Conservation (phyloP, 352 stramenopile genomes). For the Thraustochytrium striatum region DNA sequence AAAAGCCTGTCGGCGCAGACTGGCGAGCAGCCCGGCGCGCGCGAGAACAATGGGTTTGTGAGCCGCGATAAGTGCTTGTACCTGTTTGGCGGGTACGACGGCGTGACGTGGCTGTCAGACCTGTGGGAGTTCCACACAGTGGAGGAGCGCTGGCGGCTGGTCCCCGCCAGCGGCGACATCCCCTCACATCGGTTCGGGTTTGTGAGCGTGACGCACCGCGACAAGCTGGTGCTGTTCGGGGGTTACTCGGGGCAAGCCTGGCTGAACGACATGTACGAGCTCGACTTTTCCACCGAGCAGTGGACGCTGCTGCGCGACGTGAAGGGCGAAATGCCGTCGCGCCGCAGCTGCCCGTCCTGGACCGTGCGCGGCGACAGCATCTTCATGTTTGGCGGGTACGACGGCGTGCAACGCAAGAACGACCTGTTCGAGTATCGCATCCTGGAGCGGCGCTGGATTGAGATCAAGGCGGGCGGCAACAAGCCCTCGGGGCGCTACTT, state of each 20-base stretch:
- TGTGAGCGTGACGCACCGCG: constrained; percentile 42
- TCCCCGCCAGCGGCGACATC: background rate
- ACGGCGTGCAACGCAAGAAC: constrained; percentile 66
- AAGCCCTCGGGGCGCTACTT: constrained; percentile 66
- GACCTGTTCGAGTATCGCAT: constrained; percentile 66
- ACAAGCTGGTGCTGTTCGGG: constrained; percentile 67
- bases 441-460: constrained; percentile 24
- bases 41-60: constrained; percentile 52
- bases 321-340: constrained; percentile 56
- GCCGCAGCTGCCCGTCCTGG: constrained; percentile 66
- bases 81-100: constrained; percentile 53
- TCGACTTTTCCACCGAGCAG: constrained; percentile 61
- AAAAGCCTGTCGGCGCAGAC: background rate
- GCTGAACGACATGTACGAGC: constrained; percentile 70
- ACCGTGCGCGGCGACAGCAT: constrained; percentile 47
- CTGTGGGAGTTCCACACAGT: constrained; percentile 43
- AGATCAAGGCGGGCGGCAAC: constrained; percentile 59
- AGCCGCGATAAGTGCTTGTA: constrained; percentile 48
- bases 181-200: constrained; percentile 44
- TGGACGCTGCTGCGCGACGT: constrained; percentile 59
- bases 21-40: background rate
- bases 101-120: constrained; percentile 48
- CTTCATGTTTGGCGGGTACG: constrained; percentile 63
- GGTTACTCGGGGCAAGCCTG: constrained; percentile 65
- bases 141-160: background rate